Percentiles rank a stretch among this genome's conserved stretches.
phyloP scores from a whole-genome alignment of 441 rosid species.

The Populus hybrid region DNA sequence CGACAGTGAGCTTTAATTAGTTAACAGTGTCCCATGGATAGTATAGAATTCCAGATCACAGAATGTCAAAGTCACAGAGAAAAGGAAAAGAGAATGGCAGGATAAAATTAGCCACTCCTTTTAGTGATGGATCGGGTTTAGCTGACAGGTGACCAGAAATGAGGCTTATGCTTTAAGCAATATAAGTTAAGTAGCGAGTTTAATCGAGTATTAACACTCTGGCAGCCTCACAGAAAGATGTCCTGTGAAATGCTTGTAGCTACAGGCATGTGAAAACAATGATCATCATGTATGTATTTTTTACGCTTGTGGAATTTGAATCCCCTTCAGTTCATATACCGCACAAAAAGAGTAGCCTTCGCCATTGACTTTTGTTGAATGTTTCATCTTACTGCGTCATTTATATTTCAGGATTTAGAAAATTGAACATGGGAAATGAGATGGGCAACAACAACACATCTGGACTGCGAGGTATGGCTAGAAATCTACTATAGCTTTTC shows the following conservation, averaged over 20 bases:
- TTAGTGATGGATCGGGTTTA: constrained; percentile 26
- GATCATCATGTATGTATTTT: constrained; percentile 34
- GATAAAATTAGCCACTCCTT: constrained; percentile 12
- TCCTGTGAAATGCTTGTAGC: constrained; percentile 16
- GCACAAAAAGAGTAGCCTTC: constrained; percentile 14
- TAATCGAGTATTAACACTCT: constrained; percentile 28
- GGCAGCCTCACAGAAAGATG: constrained; percentile 32
- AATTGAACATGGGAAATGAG: constrained; percentile 57
- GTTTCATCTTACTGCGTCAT: constrained; percentile 22
- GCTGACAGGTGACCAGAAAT: constrained; percentile 33
- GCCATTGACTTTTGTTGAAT: constrained; percentile 7
- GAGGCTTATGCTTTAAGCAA: constrained; percentile 49
- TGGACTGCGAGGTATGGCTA: constrained; percentile 40
- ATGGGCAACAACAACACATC: constrained; percentile 85
- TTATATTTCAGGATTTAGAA: constrained; percentile 41
- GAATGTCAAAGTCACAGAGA: constrained; percentile 21
- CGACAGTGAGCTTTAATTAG: constrained; percentile 30
- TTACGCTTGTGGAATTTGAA: constrained; percentile 7
- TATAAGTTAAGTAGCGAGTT: constrained; percentile 17
- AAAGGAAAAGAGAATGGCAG: neutral
- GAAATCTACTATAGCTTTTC: neutral
- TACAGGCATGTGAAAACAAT: constrained; percentile 35
- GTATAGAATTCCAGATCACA: constrained; percentile 17
- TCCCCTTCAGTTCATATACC: constrained; percentile 18
- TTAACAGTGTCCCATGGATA: constrained; percentile 17